A percentile compares a stretch with the other conserved stretches of the same genome.
phyloP scores from a whole-genome alignment of 768 basidiomycete species.

The Tricholoma sp. region DNA sequence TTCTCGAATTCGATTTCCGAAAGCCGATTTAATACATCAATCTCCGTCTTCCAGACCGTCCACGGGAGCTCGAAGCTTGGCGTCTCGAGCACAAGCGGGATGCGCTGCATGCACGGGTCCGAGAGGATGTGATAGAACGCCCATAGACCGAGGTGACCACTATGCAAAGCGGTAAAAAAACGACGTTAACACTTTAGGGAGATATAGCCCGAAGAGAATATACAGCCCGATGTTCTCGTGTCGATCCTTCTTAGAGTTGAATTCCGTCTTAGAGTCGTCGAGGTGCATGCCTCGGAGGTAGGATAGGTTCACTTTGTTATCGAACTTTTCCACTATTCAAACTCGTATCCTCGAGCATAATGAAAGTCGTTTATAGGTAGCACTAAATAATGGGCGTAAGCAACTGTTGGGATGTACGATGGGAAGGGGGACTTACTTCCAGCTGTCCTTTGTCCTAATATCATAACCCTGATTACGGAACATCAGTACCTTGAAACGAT shows the following conservation, averaged over 20 bases:
- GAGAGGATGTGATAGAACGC: constrained; percentile 64
- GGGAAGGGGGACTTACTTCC: constrained; percentile 48
- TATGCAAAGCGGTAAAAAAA: constrained; percentile 27
- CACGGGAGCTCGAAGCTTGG: constrained; percentile 53
- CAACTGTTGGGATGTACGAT: background rate
- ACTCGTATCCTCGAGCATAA: background rate
- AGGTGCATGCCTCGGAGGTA: too few species aligned
- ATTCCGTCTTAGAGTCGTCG: constrained; percentile 72
- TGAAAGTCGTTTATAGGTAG: constrained; percentile 24
- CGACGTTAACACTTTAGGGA: background rate
- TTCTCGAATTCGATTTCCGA: constrained; percentile 21
- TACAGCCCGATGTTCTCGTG: too few species aligned
- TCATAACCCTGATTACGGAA: too few species aligned
- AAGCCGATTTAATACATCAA: too few species aligned
- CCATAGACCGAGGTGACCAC: constrained; percentile 60
- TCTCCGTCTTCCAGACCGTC: constrained; percentile 67
- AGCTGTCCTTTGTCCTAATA: too few species aligned
- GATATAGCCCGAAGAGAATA: constrained; percentile 10
- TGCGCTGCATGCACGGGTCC: constrained; percentile 68
- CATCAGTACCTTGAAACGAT: background rate
- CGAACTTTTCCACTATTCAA: constrained; percentile 54
- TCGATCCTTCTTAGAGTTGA: constrained; percentile 56
- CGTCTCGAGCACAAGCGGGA: too few species aligned
- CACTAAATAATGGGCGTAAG: constrained; percentile 8
- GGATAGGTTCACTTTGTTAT: constrained; percentile 57